Percentiles rank a stretch among this genome's conserved stretches.
phyloP scores from a whole-genome alignment of 768 basidiomycete genomes.

The Hygrophorus russula region DNA sequence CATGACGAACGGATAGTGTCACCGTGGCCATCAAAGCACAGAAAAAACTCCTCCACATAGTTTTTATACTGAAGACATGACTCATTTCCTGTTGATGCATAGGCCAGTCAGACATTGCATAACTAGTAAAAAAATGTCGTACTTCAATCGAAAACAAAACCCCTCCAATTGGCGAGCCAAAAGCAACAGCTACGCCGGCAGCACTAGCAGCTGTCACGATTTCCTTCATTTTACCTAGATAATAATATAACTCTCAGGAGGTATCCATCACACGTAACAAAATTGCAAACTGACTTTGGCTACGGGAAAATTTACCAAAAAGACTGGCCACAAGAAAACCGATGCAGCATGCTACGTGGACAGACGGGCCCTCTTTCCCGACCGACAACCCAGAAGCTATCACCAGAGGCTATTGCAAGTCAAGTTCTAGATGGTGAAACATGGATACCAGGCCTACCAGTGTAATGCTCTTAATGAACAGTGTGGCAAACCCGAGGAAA shows the following conservation, averaged over 20 bases:
- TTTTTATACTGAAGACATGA: constrained; percentile 91
- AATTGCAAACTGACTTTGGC: constrained; percentile 56
- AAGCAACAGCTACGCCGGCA: constrained; percentile 96
- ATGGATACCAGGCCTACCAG: constrained; percentile 42
- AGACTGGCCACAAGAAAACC: constrained; percentile 82
- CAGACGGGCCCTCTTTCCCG: constrained; percentile 97
- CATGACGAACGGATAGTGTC: constrained; percentile 71
- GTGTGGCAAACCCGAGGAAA: constrained; percentile 81
- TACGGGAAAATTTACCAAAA: constrained; percentile 74
- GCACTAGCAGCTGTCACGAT: constrained; percentile 93
- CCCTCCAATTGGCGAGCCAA: constrained; percentile 96
- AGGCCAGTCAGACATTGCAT: background rate
- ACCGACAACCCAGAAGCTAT: constrained; percentile 96
- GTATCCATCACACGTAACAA: background rate
- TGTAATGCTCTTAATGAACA: constrained; percentile 89
- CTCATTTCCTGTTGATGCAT: constrained; percentile 81
- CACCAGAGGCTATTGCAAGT: constrained; percentile 64
- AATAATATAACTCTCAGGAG: background rate
- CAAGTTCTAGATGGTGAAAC: constrained; percentile 3
- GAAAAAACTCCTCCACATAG: constrained; percentile 98
- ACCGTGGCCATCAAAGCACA: constrained; percentile 96
- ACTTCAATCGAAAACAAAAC: constrained; percentile 98
- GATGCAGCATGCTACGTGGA: constrained; percentile 93
- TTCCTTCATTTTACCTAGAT: constrained; percentile 70
- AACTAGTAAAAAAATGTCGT: constrained; percentile 5